These are phyloP conservation scores for Niveomyces coronatus DNA, from an alignment of 2,329 filamentous ascomycete genomes.

Conservation along the genomic window DNA sequence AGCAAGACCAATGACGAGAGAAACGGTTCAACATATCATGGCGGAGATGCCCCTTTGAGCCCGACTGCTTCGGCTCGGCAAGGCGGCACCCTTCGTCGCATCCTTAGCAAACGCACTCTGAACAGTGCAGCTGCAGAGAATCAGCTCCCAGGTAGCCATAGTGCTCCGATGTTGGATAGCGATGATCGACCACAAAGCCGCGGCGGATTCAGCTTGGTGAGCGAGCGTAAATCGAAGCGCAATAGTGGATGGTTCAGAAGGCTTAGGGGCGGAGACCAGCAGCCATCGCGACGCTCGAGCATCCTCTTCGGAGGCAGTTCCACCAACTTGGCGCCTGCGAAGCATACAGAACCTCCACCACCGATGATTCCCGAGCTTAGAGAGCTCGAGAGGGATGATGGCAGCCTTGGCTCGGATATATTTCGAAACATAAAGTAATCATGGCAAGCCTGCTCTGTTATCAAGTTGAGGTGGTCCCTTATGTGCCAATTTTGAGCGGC, in stretches of 20 bases:
- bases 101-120: slow-evolving; percentile 46
- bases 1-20: slow-evolving; percentile 31
- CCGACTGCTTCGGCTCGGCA: slow-evolving; percentile 41
- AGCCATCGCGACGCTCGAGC: slow-evolving; percentile 30
- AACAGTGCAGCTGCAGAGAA: slow-evolving; percentile 43
- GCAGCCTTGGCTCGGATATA: slow-evolving; percentile 39
- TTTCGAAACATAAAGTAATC: slow-evolving; percentile 47
- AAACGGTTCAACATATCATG: slow-evolving; percentile 38
- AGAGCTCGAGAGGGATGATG: slow-evolving; percentile 39
- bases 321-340: slow-evolving; percentile 18
- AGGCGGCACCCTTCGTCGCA: slow-evolving; percentile 46
- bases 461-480: too few relatives aligned
- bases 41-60: slow-evolving; percentile 40
- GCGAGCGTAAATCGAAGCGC: slow-evolving; percentile 45
- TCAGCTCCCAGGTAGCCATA: slow-evolving; percentile 32
- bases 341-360: slow-evolving; percentile 40
- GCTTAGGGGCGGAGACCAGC: slow-evolving; percentile 30
- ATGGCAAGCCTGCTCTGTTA: too few relatives aligned
- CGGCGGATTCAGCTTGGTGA: slow-evolving; percentile 35
- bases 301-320: slow-evolving; percentile 31
- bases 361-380: slow-evolving; percentile 51
- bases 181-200: slow-evolving; percentile 39
- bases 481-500: too few relatives aligned
- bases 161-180: slow-evolving; percentile 19
- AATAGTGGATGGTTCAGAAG: slow-evolving; percentile 50